phyloP scores from a whole-genome alignment of 2,329 filamentous ascomycete species.

The Macrophomina tecta region DNA sequence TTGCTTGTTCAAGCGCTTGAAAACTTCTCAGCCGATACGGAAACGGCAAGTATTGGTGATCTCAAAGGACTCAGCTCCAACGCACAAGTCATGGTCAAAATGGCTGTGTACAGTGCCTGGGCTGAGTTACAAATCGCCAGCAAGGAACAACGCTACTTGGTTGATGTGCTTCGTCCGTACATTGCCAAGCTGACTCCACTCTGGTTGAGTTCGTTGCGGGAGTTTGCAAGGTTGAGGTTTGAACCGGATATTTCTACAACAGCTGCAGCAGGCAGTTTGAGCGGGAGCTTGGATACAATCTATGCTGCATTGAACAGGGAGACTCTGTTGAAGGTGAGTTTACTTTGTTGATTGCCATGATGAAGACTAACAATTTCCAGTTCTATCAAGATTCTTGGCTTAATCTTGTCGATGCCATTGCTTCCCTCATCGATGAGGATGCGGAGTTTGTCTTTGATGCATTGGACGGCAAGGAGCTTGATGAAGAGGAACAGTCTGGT shows the following conservation, averaged over 20 bases:
- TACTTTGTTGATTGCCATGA: not conserved
- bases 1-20: slow-evolving; percentile 88
- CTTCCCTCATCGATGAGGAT: slow-evolving; percentile 95
- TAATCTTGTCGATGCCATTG: slow-evolving; percentile 95
- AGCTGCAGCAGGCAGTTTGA: slow-evolving; percentile 78
- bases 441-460: slow-evolving; percentile 98
- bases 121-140: slow-evolving; percentile 96
- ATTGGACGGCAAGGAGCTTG: slow-evolving; percentile 75
- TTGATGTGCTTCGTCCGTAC: slow-evolving; percentile 87
- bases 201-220: slow-evolving; percentile 90
- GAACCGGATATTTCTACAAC: slow-evolving; percentile 91
- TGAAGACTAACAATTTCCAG: slow-evolving; percentile 39
- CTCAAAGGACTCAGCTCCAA: slow-evolving; percentile 92
- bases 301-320: slow-evolving; percentile 95
- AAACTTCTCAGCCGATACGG: slow-evolving; percentile 83
- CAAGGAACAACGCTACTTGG: slow-evolving; percentile 85
- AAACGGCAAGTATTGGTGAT: slow-evolving; percentile 88
- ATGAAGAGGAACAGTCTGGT: slow-evolving; percentile 33
- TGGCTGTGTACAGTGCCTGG: slow-evolving; percentile 96
- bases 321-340: slow-evolving; percentile 74
- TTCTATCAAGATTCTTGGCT: slow-evolving; percentile 99
- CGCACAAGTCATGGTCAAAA: slow-evolving; percentile 97
- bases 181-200: slow-evolving; percentile 88
- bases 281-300: slow-evolving; percentile 87
- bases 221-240: slow-evolving; percentile 91